These are phyloP conservation scores for Coix lacrymajobi DNA, from an alignment of 176 grass and related monocot species.

Conservation along the genomic window DNA sequence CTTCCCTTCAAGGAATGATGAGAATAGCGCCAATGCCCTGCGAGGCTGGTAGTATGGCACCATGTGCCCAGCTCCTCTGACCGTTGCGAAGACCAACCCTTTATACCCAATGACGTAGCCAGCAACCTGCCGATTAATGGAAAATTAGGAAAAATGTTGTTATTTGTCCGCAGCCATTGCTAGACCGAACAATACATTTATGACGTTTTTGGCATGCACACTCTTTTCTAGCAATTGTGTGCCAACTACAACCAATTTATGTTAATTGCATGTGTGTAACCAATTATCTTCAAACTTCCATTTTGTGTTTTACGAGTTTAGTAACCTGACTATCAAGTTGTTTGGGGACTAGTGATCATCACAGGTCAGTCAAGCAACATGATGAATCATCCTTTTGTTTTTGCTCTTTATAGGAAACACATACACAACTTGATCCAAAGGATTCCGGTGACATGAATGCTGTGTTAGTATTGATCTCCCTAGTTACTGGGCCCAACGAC, in stretches of 20 bases:
- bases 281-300: neutral
- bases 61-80: constrained; percentile 65
- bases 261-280: neutral
- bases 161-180: neutral
- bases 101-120: constrained; percentile 52
- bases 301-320: neutral
- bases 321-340: neutral
- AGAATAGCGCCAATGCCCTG: constrained; percentile 49
- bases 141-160: neutral
- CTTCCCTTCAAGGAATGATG: constrained; percentile 52
- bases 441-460: neutral
- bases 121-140: constrained; percentile 41
- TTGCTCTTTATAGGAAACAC: neutral
- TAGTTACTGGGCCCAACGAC: too few species aligned
- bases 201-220: neutral
- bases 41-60: constrained; percentile 58
- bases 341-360: neutral
- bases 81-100: constrained; percentile 41
- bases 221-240: neutral
- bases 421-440: neutral
- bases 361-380: neutral
- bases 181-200: neutral
- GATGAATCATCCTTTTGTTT: neutral
- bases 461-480: too few species aligned
- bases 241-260: neutral